Evolutionary conservation across 108 stramenopile genomes (phyloP).

Genomic region (Parmales sp.): DNA sequence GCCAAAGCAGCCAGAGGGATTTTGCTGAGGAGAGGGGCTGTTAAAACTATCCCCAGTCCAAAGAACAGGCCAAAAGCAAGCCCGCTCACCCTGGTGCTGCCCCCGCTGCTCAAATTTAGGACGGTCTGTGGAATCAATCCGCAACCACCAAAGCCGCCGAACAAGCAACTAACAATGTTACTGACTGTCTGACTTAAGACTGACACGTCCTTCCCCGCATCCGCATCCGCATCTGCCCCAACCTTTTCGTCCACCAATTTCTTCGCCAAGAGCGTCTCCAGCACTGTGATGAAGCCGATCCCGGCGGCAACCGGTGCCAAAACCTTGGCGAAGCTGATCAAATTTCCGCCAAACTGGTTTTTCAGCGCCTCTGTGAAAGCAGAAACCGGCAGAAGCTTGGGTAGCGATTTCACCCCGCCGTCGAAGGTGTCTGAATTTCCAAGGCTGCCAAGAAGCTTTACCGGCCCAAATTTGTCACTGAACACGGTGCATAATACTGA

Average conservation of each 20-base stretch:
- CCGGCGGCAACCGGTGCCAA: neutral
- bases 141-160: constrained; percentile 17
- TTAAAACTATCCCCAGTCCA: neutral
- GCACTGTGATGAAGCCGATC: neutral
- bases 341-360: neutral
- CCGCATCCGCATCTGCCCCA: neutral
- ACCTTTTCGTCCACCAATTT: neutral
- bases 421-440: neutral
- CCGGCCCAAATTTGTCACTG: neutral
- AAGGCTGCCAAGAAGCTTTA: neutral
- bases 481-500: neutral
- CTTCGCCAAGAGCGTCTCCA: constrained; percentile 12
- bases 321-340: neutral
- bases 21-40: neutral
- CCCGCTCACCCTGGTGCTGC: neutral
- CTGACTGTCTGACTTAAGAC: neutral
- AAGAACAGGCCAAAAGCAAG: neutral
- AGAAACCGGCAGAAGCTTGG: neutral
- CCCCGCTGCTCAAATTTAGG: constrained; percentile 1
- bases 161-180: neutral
- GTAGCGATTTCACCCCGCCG: neutral
- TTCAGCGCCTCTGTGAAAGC: neutral
- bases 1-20: constrained; percentile 8
- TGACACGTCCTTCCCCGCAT: neutral
- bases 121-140: constrained; percentile 14